Evolutionary conservation across 306 rosid genomes (phyloP).

Genomic region (Vigna nakashimae): DNA sequence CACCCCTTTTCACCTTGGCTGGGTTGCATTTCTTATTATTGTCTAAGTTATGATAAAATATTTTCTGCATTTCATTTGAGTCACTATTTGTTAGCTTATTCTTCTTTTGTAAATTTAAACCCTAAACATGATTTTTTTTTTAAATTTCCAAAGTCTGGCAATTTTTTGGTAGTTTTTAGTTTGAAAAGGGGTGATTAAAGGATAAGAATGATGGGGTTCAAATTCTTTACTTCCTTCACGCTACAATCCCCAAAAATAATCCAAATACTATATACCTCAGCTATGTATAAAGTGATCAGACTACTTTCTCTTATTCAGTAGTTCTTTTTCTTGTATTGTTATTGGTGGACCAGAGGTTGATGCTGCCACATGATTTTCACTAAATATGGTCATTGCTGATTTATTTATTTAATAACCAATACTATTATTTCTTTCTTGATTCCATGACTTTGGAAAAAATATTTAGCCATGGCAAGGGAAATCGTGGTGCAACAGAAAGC

Average conservation of each 20-base stretch:
- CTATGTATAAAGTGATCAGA: slow-evolving; percentile 37
- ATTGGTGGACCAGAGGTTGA: slow-evolving; percentile 5
- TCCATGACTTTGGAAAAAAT: not conserved
- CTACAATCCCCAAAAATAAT: slow-evolving; percentile 29
- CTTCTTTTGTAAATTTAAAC: slow-evolving; percentile 27
- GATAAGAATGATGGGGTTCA: slow-evolving; percentile 27
- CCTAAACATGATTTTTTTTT: slow-evolving; percentile 29
- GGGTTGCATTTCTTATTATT: not conserved
- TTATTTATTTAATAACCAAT: not conserved
- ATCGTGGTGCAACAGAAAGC: slow-evolving; percentile 66
- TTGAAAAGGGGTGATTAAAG: not conserved
- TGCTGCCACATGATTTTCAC: not conserved
- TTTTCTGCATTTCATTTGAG: slow-evolving; percentile 14
- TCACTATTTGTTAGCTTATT: not conserved
- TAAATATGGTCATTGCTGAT: not conserved
- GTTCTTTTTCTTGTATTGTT: not conserved
- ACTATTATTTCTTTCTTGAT: slow-evolving; percentile 17
- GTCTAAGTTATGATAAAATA: not conserved
- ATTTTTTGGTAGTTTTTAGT: not conserved
- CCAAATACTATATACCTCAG: not conserved
- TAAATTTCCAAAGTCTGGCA: not conserved
- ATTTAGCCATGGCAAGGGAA: slow-evolving; percentile 53
- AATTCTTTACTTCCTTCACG: slow-evolving; percentile 42
- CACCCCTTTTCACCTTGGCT: slow-evolving; percentile 19
- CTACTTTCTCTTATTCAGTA: slow-evolving; percentile 26